These are phyloP conservation scores for Neocallimastix lanati DNA, from an alignment of 192 early-diverging fungal genomes.

Conservation along the genomic window DNA sequence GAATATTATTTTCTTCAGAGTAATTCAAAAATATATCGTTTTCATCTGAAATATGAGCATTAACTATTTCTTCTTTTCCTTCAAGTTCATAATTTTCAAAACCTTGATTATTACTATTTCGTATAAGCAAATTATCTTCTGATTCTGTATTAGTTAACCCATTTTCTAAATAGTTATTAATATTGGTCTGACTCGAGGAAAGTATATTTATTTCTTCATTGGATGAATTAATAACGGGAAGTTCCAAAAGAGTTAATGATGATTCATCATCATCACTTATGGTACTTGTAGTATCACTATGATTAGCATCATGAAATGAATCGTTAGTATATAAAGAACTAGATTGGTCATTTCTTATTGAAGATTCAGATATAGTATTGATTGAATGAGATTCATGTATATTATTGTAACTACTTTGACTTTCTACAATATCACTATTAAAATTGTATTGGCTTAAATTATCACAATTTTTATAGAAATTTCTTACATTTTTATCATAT, in stretches of 20 bases:
- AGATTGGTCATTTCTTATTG: neutral
- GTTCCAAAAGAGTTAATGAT: neutral
- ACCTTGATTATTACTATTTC: neutral
- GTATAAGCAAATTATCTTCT: neutral
- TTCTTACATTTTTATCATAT: neutral
- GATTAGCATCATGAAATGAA: neutral
- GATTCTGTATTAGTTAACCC: neutral
- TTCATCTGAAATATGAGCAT: neutral
- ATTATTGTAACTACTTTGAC: neutral
- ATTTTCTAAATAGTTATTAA: neutral
- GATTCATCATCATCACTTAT: neutral
- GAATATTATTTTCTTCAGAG: neutral
- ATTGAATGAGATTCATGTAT: neutral
- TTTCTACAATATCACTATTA: neutral
- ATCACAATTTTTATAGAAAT: neutral
- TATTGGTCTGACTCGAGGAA: neutral
- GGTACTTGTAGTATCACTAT: neutral
- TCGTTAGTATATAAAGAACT: neutral
- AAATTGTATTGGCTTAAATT: neutral
- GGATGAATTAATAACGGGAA: neutral
- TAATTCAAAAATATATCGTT: neutral
- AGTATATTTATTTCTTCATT: neutral
- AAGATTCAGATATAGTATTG: neutral
- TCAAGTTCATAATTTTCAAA: neutral
- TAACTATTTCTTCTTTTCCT: neutral